Percentiles rank a stretch among this genome's conserved stretches.
Evolutionary conservation across 768 basidiomycete species (phyloP).

Genomic region (Lactarius akahatsu): DNA sequence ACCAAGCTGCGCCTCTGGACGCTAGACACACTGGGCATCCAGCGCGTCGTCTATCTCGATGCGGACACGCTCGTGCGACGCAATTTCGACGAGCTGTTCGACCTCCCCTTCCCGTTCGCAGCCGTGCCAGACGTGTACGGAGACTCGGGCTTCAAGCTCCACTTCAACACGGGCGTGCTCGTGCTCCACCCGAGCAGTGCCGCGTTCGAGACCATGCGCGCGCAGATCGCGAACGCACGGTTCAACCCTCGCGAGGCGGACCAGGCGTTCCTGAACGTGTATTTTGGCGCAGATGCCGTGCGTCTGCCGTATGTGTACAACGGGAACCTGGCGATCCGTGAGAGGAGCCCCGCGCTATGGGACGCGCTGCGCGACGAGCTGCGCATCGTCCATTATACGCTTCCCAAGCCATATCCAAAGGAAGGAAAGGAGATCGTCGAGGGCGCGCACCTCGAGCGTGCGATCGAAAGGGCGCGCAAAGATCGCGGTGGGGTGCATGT

Average conservation of each 20-base stretch:
- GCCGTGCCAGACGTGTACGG: conserved; percentile 44
- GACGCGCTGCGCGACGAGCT: conserved; percentile 34
- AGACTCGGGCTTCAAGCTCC: conserved; percentile 37
- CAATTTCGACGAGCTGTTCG: conserved; percentile 48
- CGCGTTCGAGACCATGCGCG: conserved; percentile 36
- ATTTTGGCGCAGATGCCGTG: conserved; percentile 37
- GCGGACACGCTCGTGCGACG: conserved; percentile 45
- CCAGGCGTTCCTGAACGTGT: conserved; percentile 45
- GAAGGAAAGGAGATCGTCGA: conserved; percentile 30
- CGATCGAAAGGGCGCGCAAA: conserved; percentile 27
- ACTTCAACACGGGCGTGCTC: conserved; percentile 42
- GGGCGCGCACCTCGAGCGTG: conserved; percentile 28
- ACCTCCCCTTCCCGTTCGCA: conserved; percentile 42
- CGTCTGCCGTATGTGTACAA: conserved; percentile 41
- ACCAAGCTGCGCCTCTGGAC: conserved; percentile 46
- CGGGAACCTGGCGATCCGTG: conserved; percentile 40
- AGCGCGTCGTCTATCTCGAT: conserved; percentile 42
- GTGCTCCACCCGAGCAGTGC: conserved; percentile 35
- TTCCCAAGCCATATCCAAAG: conserved; percentile 34
- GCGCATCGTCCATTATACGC: conserved; percentile 40
- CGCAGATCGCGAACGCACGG: conserved; percentile 41
- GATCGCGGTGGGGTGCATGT: conserved; percentile 23
- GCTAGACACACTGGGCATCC: conserved; percentile 36
- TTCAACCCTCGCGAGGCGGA: conserved; percentile 43
- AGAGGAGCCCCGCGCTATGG: conserved; percentile 37